phyloP scores from a whole-genome alignment of 2,329 filamentous ascomycete species.

The Emericellopsis atlantica region DNA sequence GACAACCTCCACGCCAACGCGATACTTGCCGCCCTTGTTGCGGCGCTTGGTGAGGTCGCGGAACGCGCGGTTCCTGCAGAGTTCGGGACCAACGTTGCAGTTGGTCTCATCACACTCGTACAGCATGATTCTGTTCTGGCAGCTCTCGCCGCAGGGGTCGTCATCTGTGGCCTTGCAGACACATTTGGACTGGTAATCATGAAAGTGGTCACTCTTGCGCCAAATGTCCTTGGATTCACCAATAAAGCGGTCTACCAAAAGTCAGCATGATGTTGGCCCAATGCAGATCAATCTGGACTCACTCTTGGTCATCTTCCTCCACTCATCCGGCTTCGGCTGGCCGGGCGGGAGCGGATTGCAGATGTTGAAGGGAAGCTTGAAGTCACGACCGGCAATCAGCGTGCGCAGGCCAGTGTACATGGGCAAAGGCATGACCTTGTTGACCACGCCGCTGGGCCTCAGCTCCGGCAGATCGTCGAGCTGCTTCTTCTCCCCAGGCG shows the following conservation, averaged over 20 bases:
- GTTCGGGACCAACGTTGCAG: conserved; percentile 62
- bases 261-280: neutral
- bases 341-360: conserved; percentile 78
- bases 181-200: conserved; percentile 65
- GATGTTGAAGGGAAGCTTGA: conserved; percentile 80
- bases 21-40: conserved; percentile 71
- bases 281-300: conserved; percentile 7
- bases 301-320: conserved; percentile 88
- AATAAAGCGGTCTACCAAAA: conserved; percentile 65
- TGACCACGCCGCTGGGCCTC: conserved; percentile 31
- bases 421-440: conserved; percentile 55
- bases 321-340: conserved; percentile 86
- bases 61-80: conserved; percentile 82
- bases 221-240: conserved; percentile 70
- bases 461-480: conserved; percentile 34
- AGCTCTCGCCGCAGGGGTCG: conserved; percentile 75
- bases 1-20: conserved; percentile 88
- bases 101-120: conserved; percentile 92
- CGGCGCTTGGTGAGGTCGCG: conserved; percentile 63
- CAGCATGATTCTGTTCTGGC: conserved; percentile 91
- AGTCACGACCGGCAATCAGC: conserved; percentile 63
- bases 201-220: conserved; percentile 65
- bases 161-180: conserved; percentile 53
- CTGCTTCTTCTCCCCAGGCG: conserved; percentile 35
- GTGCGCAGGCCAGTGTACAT: conserved; percentile 66